phyloP scores from a whole-genome alignment of 192 early-diverging fungal species.

The Entophlyctis helioformis region DNA sequence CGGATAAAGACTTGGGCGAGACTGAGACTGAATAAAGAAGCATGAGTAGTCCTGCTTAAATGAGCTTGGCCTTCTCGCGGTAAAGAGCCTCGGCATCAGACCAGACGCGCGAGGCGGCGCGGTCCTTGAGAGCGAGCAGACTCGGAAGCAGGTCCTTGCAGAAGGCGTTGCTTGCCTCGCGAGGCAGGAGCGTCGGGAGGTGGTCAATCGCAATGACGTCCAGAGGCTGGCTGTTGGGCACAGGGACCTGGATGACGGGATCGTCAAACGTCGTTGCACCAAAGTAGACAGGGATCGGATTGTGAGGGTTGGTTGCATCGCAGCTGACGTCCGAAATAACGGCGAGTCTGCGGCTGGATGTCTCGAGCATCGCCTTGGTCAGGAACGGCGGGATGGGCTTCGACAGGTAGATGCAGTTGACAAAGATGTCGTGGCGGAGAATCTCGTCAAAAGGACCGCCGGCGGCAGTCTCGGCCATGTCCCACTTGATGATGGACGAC shows the following conservation, averaged over 20 bases:
- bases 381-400: slow-evolving; percentile 89
- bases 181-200: slow-evolving; percentile 84
- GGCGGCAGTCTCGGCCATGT: slow-evolving; percentile 81
- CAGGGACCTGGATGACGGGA: slow-evolving; percentile 60
- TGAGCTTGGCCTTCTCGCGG: slow-evolving; percentile 74
- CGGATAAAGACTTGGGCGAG: too few relatives aligned
- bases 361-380: slow-evolving; percentile 68
- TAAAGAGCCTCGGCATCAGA: slow-evolving; percentile 72
- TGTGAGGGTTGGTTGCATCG: slow-evolving; percentile 95
- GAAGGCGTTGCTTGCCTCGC: slow-evolving; percentile 85
- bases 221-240: slow-evolving; percentile 52
- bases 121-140: slow-evolving; percentile 48
- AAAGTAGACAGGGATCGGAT: slow-evolving; percentile 92
- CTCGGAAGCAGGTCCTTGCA: slow-evolving; percentile 73
- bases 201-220: slow-evolving; percentile 96
- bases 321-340: slow-evolving; percentile 91
- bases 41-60: too few relatives aligned
- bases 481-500: slow-evolving; percentile 93
- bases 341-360: slow-evolving; percentile 49
- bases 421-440: slow-evolving; percentile 78
- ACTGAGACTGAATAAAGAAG: too few relatives aligned
- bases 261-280: slow-evolving; percentile 91
- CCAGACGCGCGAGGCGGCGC: slow-evolving; percentile 57
- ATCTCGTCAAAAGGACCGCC: slow-evolving; percentile 94
- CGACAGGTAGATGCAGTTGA: slow-evolving; percentile 98